Evolutionary conservation across 768 basidiomycete species (phyloP), one percentile per base, ranked within the genome.

Genomic region (Mycena polygramma): DNA sequence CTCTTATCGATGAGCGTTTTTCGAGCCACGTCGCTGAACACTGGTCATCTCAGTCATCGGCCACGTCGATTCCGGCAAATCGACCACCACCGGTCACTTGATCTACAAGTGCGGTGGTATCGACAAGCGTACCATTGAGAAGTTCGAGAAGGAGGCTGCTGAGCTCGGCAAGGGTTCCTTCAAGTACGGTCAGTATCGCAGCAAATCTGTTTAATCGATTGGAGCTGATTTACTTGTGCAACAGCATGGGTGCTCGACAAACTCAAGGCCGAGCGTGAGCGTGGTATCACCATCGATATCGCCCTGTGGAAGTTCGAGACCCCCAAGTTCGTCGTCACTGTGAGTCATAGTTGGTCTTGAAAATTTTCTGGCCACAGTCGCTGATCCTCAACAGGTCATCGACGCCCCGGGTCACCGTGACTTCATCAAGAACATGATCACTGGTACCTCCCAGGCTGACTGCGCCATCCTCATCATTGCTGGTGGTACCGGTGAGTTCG

Each of bases 81-180:
- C 97, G 69, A 99, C 98, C 86, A 99, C 98, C 80, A 99, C 98
- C 77, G 98, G 98, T 76, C 98, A 99, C 89, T 90, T 99, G 89
- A 99, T 99, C 92, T 99, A 98, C 95, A 98, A 99, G 92, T 99
- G 98, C 84, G 98, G 98, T 92, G 98, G 98, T 94, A 99, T 99
- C 89, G 98, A 99, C 84, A 99, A 99, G 91, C 96, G 96, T 92
- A 96, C 95, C 82, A 97, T 97, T 76, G 96, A 97, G 87, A 98
- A 98, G 89, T 99, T 98, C 89, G 98, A 99, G 91, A 99, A 99
- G 92, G 98, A 99, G 88, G 98, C 98, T 78, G 95, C 96, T 87
- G 98, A 99, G 84, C 94, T 99, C 81, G 98, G 98, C 82, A 99
- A 99, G 89, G 96, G 97, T 83, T 95, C 95, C 82, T 98, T 95